Evolutionary conservation across 2,329 filamentous ascomycete genomes (phyloP).

Genomic region (Claviceps capensis): DNA sequence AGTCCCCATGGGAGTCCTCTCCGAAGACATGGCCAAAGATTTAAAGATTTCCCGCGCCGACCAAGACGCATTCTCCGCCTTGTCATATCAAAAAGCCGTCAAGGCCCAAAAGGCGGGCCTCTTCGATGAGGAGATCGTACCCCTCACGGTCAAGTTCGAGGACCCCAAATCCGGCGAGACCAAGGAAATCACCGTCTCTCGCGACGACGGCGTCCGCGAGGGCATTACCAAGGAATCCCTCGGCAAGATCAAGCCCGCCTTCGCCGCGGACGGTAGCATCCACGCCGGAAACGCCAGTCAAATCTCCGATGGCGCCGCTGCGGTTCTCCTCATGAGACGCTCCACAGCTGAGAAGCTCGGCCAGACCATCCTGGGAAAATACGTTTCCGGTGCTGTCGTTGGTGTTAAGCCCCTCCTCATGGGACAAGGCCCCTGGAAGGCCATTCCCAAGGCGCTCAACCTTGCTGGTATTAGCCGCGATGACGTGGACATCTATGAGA

Average conservation of each 20-base stretch:
- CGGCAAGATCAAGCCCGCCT: constrained; percentile 81
- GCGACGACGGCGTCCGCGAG: constrained; percentile 76
- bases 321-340: constrained; percentile 90
- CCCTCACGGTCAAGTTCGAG: constrained; percentile 73
- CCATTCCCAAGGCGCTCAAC: constrained; percentile 81
- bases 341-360: constrained; percentile 78
- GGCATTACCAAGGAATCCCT: constrained; percentile 80
- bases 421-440: constrained; percentile 91
- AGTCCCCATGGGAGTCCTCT: constrained; percentile 89
- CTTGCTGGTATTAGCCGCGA: constrained; percentile 77
- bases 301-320: constrained; percentile 89
- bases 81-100: constrained; percentile 79
- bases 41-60: constrained; percentile 53
- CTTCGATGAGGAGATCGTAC: constrained; percentile 83
- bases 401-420: constrained; percentile 89
- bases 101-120: constrained; percentile 79
- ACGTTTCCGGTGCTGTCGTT: constrained; percentile 69
- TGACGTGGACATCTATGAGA: constrained; percentile 94
- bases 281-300: constrained; percentile 94
- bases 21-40: constrained; percentile 89
- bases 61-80: constrained; percentile 91
- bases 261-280: constrained; percentile 82
- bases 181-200: constrained; percentile 67
- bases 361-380: constrained; percentile 86
- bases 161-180: constrained; percentile 84